Percentiles rank a stretch among this genome's conserved stretches.
phyloP scores from a whole-genome alignment of 1,284 basidiomycete species.

The Phylloboletellus chloephorus region DNA sequence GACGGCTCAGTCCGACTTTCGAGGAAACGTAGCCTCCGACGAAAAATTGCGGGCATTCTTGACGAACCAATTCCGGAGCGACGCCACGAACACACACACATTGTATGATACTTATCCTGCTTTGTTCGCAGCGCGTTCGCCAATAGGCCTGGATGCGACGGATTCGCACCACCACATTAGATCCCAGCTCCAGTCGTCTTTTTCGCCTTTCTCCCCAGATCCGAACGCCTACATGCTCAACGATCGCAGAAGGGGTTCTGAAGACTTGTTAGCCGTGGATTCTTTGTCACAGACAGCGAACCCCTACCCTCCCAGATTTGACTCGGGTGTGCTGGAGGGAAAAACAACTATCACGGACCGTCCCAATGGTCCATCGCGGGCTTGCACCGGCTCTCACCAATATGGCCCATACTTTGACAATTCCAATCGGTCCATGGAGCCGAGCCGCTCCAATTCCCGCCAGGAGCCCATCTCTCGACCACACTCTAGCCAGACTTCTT shows the following conservation, averaged over 20 bases:
- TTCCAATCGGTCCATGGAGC: conserved; percentile 30
- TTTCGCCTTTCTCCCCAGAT: conserved; percentile 61
- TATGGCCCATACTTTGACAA: conserved; percentile 41
- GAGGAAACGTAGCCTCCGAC: conserved; percentile 22
- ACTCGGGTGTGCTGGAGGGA: conserved; percentile 15
- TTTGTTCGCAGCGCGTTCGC: conserved; percentile 14
- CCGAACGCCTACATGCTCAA: conserved; percentile 39
- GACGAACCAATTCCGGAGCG: conserved; percentile 22
- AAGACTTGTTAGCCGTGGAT: conserved; percentile 27
- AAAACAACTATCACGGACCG: conserved; percentile 18
- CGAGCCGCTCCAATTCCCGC: conserved; percentile 38
- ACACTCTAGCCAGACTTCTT: conserved; percentile 40
- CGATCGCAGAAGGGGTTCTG: conserved; percentile 31
- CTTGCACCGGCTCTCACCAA: conserved; percentile 40
- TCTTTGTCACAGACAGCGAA: conserved; percentile 39
- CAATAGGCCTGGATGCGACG: conserved; percentile 12
- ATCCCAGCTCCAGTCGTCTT: conserved; percentile 35
- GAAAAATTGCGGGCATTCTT: conserved; percentile 30
- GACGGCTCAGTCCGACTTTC: conserved; percentile 12
- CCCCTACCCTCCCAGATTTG: conserved; percentile 33
- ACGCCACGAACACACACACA: conserved; percentile 15
- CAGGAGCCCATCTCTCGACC: conserved; percentile 49
- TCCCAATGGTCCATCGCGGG: conserved; percentile 43
- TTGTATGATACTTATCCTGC: conserved; percentile 21
- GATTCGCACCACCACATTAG: conserved; percentile 22